Base-by-base conservation (phyloP, 208 protist species). In the Leishmania major region DNA sequence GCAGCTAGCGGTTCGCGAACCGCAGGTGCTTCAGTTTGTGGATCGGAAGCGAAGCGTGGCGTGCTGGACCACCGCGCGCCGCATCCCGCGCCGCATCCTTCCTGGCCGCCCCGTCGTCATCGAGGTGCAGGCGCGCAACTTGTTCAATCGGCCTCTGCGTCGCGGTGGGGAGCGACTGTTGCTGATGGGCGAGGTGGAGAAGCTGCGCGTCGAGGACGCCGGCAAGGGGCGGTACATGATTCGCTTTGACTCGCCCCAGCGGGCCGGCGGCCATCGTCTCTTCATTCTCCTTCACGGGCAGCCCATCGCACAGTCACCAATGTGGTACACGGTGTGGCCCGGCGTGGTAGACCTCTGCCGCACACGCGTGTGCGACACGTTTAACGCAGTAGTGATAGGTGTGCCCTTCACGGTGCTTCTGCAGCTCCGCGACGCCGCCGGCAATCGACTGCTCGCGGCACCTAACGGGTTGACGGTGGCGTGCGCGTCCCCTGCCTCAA, bases 221-320 rank as follows among this genome's bases (percentile, higher is more conserved):
- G 86, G 85, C 40, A 84, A 81, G 55, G 89, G 88, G 6, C 76
- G 72, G 3, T 94, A 92, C 78, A 37, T 40, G 75, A 77, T 96
- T 2, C 75, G 62, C 35, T 94, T 91, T 77, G 84, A 81, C 11
- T 88, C 90, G 3, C 90, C 93, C 5, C 78, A 60, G 0, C 87
- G 77, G n/a, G 77, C 87, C 43, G 91, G 93, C 13, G 74, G 81
- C 43, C 84, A 93, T 78, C 77, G 86, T 59, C 84, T 94, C 72
- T 87, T 94, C 66, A 82, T 94, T 55, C 78, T 92, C 8, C 79
- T 94, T 70, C 87, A 91, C 72, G 93, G 90, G 1, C 88, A 95
- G 78, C 93, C 87, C 35, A 76, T 96, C 17, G 85, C 92, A 19
- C 88, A 93, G 79, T 95, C 91, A 4, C 93, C 93, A 72, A 76